Percentiles rank a stretch among this genome's conserved stretches.
phyloP scores from a whole-genome alignment of 805 yeast species.

The Candida corydali region DNA sequence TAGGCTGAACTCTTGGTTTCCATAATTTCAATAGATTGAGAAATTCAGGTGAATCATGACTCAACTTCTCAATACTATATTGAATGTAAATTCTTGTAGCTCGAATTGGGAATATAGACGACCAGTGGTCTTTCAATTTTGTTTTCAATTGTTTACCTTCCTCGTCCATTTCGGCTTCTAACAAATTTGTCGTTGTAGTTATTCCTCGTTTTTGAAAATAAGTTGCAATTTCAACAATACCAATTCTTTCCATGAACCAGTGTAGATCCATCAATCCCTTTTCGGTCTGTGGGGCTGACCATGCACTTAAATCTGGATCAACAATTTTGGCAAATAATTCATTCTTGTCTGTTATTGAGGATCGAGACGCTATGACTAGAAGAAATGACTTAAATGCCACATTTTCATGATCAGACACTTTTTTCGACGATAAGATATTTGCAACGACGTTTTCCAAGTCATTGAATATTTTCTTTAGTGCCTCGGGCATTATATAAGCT shows the following conservation, averaged over 20 bases:
- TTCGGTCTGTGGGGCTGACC: slow-evolving; percentile 90
- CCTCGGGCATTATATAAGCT: slow-evolving; percentile 92
- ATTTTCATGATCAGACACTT: slow-evolving; percentile 83
- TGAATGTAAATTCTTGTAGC: slow-evolving; percentile 94
- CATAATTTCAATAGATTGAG: slow-evolving; percentile 68
- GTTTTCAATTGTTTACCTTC: slow-evolving; percentile 73
- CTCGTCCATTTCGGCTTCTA: slow-evolving; percentile 85
- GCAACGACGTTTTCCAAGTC: slow-evolving; percentile 82
- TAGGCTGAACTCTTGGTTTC: slow-evolving; percentile 91
- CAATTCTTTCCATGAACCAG: slow-evolving; percentile 98
- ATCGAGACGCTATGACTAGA: slow-evolving; percentile 85
- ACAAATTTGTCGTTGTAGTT: slow-evolving; percentile 66
- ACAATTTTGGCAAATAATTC: slow-evolving; percentile 83
- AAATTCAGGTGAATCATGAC: slow-evolving; percentile 73
- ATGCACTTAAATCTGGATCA: slow-evolving; percentile 86
- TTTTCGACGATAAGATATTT: slow-evolving; percentile 59
- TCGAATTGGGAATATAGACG: slow-evolving; percentile 88
- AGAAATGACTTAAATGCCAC: slow-evolving; percentile 92
- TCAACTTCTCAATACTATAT: slow-evolving; percentile 88
- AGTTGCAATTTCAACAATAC: slow-evolving; percentile 88
- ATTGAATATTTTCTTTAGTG: slow-evolving; percentile 71
- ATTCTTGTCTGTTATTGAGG: slow-evolving; percentile 66
- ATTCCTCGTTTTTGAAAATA: slow-evolving; percentile 84
- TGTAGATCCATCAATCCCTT: slow-evolving; percentile 86
- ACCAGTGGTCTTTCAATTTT: slow-evolving; percentile 86